A percentile compares a stretch with the other conserved stretches of the same genome.
Conservation (phyloP, 768 basidiomycete species). For the Pulveroboletus sp. region DNA sequence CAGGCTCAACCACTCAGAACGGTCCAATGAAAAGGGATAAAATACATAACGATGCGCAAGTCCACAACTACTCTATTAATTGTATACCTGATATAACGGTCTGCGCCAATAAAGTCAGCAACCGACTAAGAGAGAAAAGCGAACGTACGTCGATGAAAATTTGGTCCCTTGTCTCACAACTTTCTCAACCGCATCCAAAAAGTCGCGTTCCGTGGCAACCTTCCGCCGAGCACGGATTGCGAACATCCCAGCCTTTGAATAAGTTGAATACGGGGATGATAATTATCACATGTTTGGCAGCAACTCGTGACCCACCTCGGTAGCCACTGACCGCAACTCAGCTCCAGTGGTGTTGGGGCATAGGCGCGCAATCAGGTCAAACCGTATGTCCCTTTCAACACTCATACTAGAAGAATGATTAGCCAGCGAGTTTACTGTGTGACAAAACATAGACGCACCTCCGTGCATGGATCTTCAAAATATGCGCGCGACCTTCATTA, state of each 20-base stretch:
- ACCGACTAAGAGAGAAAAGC: not conserved
- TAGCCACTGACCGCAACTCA: constrained; percentile 95
- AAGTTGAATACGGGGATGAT: constrained; percentile 87
- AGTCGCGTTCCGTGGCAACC: constrained; percentile 96
- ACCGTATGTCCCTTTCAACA: constrained; percentile 94
- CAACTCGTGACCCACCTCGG: constrained; percentile 57
- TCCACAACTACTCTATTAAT: constrained; percentile 45
- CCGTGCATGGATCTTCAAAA: constrained; percentile 92
- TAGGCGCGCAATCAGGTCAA: constrained; percentile 92
- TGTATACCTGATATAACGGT: constrained; percentile 91
- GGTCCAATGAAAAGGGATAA: constrained; percentile 2
- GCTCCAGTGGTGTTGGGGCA: constrained; percentile 99
- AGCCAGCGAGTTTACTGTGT: not conserved
- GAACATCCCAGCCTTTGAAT: constrained; percentile 97
- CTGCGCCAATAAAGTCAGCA: constrained; percentile 35
- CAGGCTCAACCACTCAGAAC: not conserved
- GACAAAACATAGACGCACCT: constrained; percentile 49
- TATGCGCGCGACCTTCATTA: constrained; percentile 93
- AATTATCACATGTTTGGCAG: constrained; percentile 47
- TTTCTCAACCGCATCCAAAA: constrained; percentile 97
- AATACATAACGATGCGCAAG: constrained; percentile 16
- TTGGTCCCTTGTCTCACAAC: constrained; percentile 97
- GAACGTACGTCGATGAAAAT: constrained; percentile 88
- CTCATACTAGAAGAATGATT: constrained; percentile 67
- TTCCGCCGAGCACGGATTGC: constrained; percentile 95